These are phyloP conservation scores for Cryphonectria carpinicola DNA, from an alignment of 2,329 filamentous ascomycete genomes.

Conservation along the genomic window DNA sequence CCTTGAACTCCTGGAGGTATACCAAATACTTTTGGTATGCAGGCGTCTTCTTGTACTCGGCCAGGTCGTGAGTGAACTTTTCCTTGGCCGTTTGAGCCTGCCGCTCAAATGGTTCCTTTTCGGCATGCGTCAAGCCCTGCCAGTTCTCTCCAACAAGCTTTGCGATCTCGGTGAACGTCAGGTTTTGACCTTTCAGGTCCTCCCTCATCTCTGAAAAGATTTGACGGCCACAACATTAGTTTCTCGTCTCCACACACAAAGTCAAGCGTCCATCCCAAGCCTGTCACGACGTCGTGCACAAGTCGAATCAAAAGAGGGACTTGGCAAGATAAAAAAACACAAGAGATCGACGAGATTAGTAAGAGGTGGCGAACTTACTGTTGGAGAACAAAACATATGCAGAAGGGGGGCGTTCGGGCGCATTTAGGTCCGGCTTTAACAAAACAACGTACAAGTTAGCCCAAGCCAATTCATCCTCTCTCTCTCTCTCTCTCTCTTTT, in stretches of 20 bases:
- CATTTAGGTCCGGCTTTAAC: constrained; percentile 72
- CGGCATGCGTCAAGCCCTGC: constrained; percentile 69
- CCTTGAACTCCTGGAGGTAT: constrained; percentile 79
- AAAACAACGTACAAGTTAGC: constrained; percentile 7
- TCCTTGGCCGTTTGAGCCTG: constrained; percentile 76
- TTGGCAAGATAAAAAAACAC: background rate
- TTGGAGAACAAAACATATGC: constrained; percentile 88
- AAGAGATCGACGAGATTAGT: constrained; percentile 15
- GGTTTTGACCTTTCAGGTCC: constrained; percentile 72
- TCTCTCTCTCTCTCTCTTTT: too few relatives aligned
- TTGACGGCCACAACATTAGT: too few relatives aligned
- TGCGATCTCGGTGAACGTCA: constrained; percentile 83
- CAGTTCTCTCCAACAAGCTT: constrained; percentile 82
- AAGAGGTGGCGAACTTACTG: constrained; percentile 56
- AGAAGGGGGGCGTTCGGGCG: constrained; percentile 78
- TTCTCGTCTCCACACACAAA: background rate
- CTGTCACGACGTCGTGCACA: background rate
- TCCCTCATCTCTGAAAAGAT: constrained; percentile 69
- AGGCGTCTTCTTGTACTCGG: constrained; percentile 76
- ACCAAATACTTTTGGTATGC: constrained; percentile 70
- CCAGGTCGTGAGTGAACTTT: constrained; percentile 72
- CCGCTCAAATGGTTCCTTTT: constrained; percentile 74
- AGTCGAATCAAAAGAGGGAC: background rate
- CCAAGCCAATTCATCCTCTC: background rate
- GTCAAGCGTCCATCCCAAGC: background rate